Base-by-base conservation (phyloP, 352 stramenopile genomes). In the Globisporangium paddicum region DNA sequence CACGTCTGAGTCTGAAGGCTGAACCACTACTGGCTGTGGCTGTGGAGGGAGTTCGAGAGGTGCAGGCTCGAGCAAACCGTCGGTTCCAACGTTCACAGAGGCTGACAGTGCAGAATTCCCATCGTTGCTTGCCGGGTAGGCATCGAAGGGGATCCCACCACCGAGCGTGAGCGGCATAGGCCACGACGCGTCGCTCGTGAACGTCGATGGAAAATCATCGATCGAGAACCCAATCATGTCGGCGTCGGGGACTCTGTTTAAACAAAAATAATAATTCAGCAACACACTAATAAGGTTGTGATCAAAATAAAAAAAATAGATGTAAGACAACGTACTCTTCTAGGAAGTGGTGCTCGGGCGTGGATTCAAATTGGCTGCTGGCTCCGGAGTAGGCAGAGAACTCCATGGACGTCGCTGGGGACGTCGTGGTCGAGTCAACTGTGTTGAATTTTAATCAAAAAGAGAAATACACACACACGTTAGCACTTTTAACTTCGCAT, bases 141-240 rank as follows among this genome's bases (percentile, higher is more conserved):
- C 47, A 21, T 69, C 69, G 42, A 73, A 73, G 1, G 66, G 48
- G 26, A 60, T 60, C 4, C 55, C 40, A 11, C 48, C 37, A 4
- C 48, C 53, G 19, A 67, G 55, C 16, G 53, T 45, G 30, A 72
- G 50, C 6, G 64, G 58, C 63, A 72, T 69, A 0, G 46, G 63
- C 72, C 72, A 82, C 13, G 64, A 63, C n/a, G 72, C 64, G 51
- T 82, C 71, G 1, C 75, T 63, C 21, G 70, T 73, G 52, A 85
- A 73, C 4, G 74, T 74, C 38, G 72, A 62, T 18, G 80, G 77
- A 37, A 87, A 82, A 19, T 87, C 77, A 14, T 89, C 79, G 28
- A 88, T 84, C 37, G 71, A 85, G 50, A 87, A 86, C 9, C 72
- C 80, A 42, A 86, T 77, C 72, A 88, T 86, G 28, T 92, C 79